Evolutionary conservation across 2,329 filamentous ascomycete genomes (phyloP).

Genomic region (Colletotrichum gloeosporioides): DNA sequence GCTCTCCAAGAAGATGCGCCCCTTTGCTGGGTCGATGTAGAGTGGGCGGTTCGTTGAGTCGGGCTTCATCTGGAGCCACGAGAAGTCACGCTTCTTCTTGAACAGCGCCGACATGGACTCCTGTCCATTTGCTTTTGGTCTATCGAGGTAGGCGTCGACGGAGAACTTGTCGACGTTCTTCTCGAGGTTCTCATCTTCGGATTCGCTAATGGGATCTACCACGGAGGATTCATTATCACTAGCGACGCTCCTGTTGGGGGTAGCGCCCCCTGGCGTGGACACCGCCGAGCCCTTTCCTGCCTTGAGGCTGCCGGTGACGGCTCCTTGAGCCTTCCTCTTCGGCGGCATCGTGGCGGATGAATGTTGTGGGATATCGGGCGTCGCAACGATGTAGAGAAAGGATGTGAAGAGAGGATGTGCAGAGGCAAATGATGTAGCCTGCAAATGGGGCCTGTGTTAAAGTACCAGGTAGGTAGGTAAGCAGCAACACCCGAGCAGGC

Average conservation of each 20-base stretch:
- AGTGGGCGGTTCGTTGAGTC: slow-evolving; percentile 90
- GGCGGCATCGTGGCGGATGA: slow-evolving; percentile 60
- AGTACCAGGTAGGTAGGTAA: background rate
- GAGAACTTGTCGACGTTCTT: slow-evolving; percentile 67
- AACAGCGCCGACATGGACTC: slow-evolving; percentile 34
- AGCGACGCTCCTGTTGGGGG: slow-evolving; percentile 60
- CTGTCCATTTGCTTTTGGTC: slow-evolving; percentile 13
- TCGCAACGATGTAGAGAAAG: background rate
- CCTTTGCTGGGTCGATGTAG: slow-evolving; percentile 90
- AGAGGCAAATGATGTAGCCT: slow-evolving; percentile 9
- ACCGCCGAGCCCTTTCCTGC: slow-evolving; percentile 60
- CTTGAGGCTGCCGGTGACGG: slow-evolving; percentile 55
- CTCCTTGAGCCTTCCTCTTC: slow-evolving; percentile 70
- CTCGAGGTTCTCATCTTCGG: slow-evolving; percentile 59
- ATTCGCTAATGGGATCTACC: slow-evolving; percentile 32
- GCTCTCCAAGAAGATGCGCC: slow-evolving; percentile 90
- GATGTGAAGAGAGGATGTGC: background rate
- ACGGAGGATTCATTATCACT: slow-evolving; percentile 55
- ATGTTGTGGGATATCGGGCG: background rate
- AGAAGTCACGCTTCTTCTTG: slow-evolving; percentile 69
- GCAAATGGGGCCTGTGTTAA: background rate
- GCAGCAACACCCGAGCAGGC: background rate
- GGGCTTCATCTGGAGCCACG: slow-evolving; percentile 80
- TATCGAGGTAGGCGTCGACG: slow-evolving; percentile 48
- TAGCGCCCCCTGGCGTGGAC: slow-evolving; percentile 66